A percentile compares a stretch with the other conserved stretches of the same genome.
Evolutionary conservation across 2,329 filamentous ascomycete genomes (phyloP).

Genomic region (Hawksworthiomyces lignivorus): DNA sequence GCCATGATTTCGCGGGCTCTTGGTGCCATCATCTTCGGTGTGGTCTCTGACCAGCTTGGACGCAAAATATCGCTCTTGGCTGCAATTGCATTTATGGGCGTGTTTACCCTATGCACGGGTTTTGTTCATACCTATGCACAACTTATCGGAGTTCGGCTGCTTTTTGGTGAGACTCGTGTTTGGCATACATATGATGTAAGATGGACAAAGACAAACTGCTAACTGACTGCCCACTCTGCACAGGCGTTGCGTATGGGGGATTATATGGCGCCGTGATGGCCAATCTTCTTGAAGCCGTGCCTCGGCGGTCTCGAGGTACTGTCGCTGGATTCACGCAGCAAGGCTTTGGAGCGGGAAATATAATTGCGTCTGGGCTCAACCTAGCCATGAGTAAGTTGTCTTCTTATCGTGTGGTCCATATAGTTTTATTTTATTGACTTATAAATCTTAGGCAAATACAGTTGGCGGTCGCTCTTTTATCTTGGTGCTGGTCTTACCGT

Average conservation of each 20-base stretch:
- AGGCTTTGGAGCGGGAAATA: constrained; percentile 1
- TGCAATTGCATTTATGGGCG: constrained; percentile 1
- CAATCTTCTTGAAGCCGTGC: constrained; percentile 1
- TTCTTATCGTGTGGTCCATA: no score
- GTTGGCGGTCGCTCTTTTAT: constrained; percentile 83
- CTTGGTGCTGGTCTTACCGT: constrained; percentile 77
- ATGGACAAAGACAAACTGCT: no score
- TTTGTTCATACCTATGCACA: constrained; percentile 2
- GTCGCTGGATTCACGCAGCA: constrained; percentile 5
- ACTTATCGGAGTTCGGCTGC: constrained; percentile 1
- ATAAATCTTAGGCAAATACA: constrained; percentile 31
- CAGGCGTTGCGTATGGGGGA: constrained; percentile 1
- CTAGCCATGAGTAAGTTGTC: constrained; percentile 1
- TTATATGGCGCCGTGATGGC: constrained; percentile 1
- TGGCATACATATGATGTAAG: no score
- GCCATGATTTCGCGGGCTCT: constrained; percentile 1
- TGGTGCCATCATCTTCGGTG: constrained; percentile 1
- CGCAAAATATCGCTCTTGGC: constrained; percentile 1
- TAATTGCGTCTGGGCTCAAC: neutral
- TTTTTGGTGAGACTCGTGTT: neutral
- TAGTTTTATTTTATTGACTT: no score
- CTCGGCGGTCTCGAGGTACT: constrained; percentile 1
- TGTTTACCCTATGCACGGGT: constrained; percentile 4
- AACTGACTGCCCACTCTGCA: no score
- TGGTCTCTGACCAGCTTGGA: constrained; percentile 2